Evolutionary conservation across 768 basidiomycete species (phyloP).

Genomic region (Megacollybia marginata): DNA sequence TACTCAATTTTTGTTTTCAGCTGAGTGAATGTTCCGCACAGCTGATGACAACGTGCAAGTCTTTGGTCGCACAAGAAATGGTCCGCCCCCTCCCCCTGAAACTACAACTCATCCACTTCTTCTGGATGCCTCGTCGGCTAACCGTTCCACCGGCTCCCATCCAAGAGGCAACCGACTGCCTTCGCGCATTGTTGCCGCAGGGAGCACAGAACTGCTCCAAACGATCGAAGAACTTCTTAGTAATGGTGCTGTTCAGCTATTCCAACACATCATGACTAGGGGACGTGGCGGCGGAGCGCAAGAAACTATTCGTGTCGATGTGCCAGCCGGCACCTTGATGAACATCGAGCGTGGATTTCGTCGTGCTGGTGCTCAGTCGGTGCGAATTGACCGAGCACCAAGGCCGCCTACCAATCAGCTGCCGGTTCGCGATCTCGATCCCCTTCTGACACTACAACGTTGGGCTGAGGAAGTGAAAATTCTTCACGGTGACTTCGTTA

Average conservation of each 20-base stretch:
- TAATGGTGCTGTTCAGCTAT: slow-evolving; percentile 71
- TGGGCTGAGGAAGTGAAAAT: slow-evolving; percentile 89
- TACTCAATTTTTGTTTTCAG: slow-evolving; percentile 27
- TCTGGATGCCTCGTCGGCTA: slow-evolving; percentile 46
- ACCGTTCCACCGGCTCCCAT: slow-evolving; percentile 35
- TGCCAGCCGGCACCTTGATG: slow-evolving; percentile 57
- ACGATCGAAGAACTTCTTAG: slow-evolving; percentile 80
- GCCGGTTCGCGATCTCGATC: slow-evolving; percentile 64
- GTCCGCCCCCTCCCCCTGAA: slow-evolving; percentile 48
- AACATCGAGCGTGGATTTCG: slow-evolving; percentile 53
- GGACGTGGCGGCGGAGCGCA: slow-evolving; percentile 42
- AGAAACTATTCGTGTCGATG: slow-evolving; percentile 73
- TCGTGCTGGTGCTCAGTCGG: slow-evolving; percentile 40
- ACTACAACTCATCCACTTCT: slow-evolving; percentile 79
- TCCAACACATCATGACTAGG: slow-evolving; percentile 74
- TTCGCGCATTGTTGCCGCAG: slow-evolving; percentile 46
- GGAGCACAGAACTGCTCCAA: slow-evolving; percentile 55
- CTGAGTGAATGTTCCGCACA: slow-evolving; percentile 48
- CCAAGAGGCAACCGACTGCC: slow-evolving; percentile 47
- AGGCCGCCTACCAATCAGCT: slow-evolving; percentile 26
- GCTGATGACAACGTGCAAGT: slow-evolving; percentile 50
- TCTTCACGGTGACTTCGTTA: slow-evolving; percentile 65
- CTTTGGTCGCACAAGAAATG: slow-evolving; percentile 55
- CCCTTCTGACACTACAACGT: slow-evolving; percentile 73
- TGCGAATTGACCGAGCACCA: slow-evolving; percentile 54